Base-by-base conservation (phyloP, 2,329 filamentous ascomycete species). In the Didymella keratinophila region DNA sequence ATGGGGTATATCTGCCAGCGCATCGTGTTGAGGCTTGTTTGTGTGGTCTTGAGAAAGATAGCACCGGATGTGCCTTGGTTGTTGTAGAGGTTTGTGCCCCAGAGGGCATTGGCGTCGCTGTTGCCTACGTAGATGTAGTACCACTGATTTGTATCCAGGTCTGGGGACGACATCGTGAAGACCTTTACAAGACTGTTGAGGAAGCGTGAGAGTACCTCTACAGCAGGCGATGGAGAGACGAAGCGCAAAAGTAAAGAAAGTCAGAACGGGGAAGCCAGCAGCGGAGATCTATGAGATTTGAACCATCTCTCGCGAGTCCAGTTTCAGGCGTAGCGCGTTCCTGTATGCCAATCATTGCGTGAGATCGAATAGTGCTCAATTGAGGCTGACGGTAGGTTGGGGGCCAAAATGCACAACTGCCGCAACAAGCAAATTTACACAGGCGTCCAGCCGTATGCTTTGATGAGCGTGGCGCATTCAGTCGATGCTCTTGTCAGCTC, bases 1-100 rank as follows among this genome's bases (percentile, higher is more conserved):
- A 63, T 30, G 30, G 65, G 41, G 42, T 62, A 52, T 8, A 71
- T 47, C 25, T 71, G 69, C 69, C 70, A 73, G 41, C 53, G 54
- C 21, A 39, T 39, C 4, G 36, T 39, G 3, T 39, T 39, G 8
- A 39, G 36, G 18, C 36, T 39, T 20, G 18, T 39, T 39, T 56
- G 16, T 4, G 52, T 58, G 1, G 43, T 20, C 16, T 59, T 56
- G 52, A 66, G 60, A 36, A 63, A 68, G 3, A 64, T 60, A 0
- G 65, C 45, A 6, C 66, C 66, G 14, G 12, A 46, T 20, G 53
- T 58, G 27, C 34, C 45, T 52, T 62, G n/a, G 25, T 25, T 58
- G 3, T 37, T 34, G 44, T 32, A 47, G 44, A 47, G 44, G 28
- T 47, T 47, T 14, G 44, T 47, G 28, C 44, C 18, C 44, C 28